Percentiles rank a stretch among this genome's conserved stretches.
Evolutionary conservation across 352 stramenopile species (phyloP).

Genomic region (Phytophthora ramorum): DNA sequence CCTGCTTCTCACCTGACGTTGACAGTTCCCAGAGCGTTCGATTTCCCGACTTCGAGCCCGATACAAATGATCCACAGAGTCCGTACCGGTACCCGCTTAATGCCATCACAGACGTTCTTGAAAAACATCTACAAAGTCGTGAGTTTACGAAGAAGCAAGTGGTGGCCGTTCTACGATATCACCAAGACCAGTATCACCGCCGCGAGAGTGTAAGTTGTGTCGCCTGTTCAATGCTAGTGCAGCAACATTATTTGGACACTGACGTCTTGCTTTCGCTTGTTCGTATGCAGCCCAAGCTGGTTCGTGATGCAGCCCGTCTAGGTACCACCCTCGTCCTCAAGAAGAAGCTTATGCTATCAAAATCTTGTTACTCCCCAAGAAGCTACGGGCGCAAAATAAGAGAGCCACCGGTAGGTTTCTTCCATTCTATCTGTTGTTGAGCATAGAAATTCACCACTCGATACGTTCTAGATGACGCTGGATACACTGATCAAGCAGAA

Average conservation of each 20-base stretch:
- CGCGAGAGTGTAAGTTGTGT: slow-evolving; percentile 25
- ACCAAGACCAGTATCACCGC: slow-evolving; percentile 40
- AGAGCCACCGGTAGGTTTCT: slow-evolving; percentile 45
- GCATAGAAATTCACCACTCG: neutral
- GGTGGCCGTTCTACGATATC: slow-evolving; percentile 44
- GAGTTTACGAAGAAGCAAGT: slow-evolving; percentile 65
- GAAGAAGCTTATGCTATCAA: slow-evolving; percentile 54
- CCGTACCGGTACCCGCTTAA: slow-evolving; percentile 55
- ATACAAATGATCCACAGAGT: slow-evolving; percentile 14
- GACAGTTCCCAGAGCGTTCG: slow-evolving; percentile 27
- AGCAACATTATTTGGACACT: neutral
- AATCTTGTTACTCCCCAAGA: slow-evolving; percentile 42
- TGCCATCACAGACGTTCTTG: slow-evolving; percentile 42
- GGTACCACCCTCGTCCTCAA: slow-evolving; percentile 29
- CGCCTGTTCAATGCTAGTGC: neutral
- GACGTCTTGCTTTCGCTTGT: neutral
- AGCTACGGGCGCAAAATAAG: slow-evolving; percentile 40
- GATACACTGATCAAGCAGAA: slow-evolving; percentile 57
- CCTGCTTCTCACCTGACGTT: slow-evolving; percentile 27
- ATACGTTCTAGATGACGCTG: slow-evolving; percentile 46
- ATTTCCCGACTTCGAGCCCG: slow-evolving; percentile 27
- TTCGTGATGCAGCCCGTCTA: slow-evolving; percentile 13
- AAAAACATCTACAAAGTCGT: slow-evolving; percentile 53
- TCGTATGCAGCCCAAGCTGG: slow-evolving; percentile 19
- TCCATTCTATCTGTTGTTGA: neutral